These are phyloP conservation scores for Gnaphalium uliginosum DNA, from an alignment of 129 eudicot species.

Conservation along the genomic window DNA sequence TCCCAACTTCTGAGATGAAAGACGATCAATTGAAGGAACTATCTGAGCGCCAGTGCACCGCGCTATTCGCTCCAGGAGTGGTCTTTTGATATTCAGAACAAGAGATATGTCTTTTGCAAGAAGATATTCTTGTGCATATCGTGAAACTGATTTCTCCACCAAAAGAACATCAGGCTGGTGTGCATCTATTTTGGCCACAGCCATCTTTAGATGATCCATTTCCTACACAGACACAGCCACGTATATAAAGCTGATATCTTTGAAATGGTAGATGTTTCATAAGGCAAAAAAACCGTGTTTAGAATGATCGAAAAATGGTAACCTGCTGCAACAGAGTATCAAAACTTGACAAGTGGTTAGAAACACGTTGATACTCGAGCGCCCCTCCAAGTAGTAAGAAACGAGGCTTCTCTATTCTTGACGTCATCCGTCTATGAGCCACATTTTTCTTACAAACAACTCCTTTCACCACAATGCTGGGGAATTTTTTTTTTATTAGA, in stretches of 20 bases:
- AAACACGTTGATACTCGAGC: slow-evolving; percentile 94
- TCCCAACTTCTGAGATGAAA: slow-evolving; percentile 81
- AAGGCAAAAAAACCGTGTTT: not conserved
- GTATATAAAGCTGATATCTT: slow-evolving; percentile 15
- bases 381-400: slow-evolving; percentile 93
- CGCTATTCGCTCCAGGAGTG: slow-evolving; percentile 95
- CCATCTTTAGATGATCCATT: slow-evolving; percentile 98
- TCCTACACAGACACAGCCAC: slow-evolving; percentile 51
- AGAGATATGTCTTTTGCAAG: slow-evolving; percentile 90
- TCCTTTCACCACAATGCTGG: slow-evolving; percentile 79
- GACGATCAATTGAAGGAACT: slow-evolving; percentile 91
- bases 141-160: slow-evolving; percentile 97
- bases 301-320: slow-evolving; percentile 6
- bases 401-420: slow-evolving; percentile 82
- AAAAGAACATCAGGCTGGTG: slow-evolving; percentile 87
- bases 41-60: slow-evolving; percentile 97
- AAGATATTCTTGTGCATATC: slow-evolving; percentile 91
- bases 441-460: slow-evolving; percentile 98
- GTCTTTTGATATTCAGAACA: slow-evolving; percentile 81
- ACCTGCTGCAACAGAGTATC: slow-evolving; percentile 99
- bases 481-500: too few species aligned
- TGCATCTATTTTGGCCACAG: slow-evolving; percentile 92
- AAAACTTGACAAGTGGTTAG: slow-evolving; percentile 87
- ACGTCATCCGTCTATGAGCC: slow-evolving; percentile 92
- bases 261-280: slow-evolving; percentile 6